A percentile compares a stretch with the other conserved stretches of the same genome.
Conservation (phyloP, 148 eudicot genomes). For the Suaeda aralocaspica region DNA sequence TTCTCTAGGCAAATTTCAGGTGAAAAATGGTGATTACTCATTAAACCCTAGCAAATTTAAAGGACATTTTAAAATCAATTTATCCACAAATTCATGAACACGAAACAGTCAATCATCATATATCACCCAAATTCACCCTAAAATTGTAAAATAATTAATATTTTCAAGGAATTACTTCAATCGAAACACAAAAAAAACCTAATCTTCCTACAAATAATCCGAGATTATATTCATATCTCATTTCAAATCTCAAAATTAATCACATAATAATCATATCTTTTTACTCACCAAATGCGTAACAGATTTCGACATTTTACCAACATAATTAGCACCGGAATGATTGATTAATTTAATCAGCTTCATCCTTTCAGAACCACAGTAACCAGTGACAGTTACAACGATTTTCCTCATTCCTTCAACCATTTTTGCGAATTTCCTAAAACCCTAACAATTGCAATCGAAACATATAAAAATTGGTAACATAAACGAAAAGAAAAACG, state of each 20-base stretch:
- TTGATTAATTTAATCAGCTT: slow-evolving; percentile 61
- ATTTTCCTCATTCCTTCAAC: slow-evolving; percentile 62
- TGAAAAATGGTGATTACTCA: not conserved
- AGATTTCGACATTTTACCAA: slow-evolving; percentile 58
- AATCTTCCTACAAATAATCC: not conserved
- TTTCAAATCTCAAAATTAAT: not conserved
- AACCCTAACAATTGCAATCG: slow-evolving; percentile 12
- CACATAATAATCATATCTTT: not conserved
- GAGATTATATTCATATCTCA: not conserved
- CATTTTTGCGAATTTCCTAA: slow-evolving; percentile 2
- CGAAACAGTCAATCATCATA: not conserved
- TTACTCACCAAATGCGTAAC: slow-evolving; percentile 72
- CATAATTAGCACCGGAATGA: slow-evolving; percentile 57
- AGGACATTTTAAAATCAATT: not conserved
- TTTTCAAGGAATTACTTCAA: not conserved
- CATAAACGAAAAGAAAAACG: not conserved
- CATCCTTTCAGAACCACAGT: slow-evolving; percentile 61
- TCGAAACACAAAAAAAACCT: not conserved
- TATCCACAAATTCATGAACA: not conserved
- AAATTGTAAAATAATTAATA: not conserved
- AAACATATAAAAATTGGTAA: not conserved
- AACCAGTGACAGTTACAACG: slow-evolving; percentile 79
- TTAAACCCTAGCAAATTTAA: not conserved
- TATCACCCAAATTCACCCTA: not conserved
- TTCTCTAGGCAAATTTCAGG: not conserved